phyloP scores from a whole-genome alignment of 2,329 filamentous ascomycete genomes.

The Microsporum audouinii region DNA sequence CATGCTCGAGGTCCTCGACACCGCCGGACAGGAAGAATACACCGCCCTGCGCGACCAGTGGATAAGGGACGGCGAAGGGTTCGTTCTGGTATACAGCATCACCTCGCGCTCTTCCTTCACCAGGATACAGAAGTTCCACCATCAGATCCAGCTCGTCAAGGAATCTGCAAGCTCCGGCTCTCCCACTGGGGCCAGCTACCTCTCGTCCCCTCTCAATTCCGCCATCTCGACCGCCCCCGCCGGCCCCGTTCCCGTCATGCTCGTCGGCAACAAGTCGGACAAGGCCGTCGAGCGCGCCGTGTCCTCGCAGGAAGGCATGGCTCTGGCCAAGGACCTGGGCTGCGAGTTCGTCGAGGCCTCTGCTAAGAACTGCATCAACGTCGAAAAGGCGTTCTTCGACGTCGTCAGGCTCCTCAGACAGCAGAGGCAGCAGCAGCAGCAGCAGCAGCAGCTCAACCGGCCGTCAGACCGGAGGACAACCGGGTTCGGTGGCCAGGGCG shows the following conservation, averaged over 20 bases:
- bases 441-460: conserved; percentile 18
- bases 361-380: conserved; percentile 95
- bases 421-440: conserved; percentile 52
- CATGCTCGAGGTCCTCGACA: conserved; percentile 93
- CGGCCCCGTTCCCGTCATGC: conserved; percentile 76
- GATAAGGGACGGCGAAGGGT: conserved; percentile 96
- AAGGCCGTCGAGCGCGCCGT: conserved; percentile 91
- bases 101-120: conserved; percentile 91
- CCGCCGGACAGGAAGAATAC: conserved; percentile 96
- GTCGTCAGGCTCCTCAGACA: conserved; percentile 82
- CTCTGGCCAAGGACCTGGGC: conserved; percentile 77
- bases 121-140: conserved; percentile 88
- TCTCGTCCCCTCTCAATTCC: conserved; percentile 39
- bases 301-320: conserved; percentile 89
- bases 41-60: conserved; percentile 93
- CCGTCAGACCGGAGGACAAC: conserved; percentile 28
- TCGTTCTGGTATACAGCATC: conserved; percentile 96
- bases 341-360: conserved; percentile 97
- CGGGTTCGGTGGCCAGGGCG: conserved; percentile 22
- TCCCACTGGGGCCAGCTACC: conserved; percentile 40
- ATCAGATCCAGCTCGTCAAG: conserved; percentile 95
- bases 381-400: conserved; percentile 97
- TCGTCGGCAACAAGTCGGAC: conserved; percentile 98
- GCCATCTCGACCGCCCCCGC: conserved; percentile 39
- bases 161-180: conserved; percentile 57